Base-by-base conservation (phyloP, 192 early-diverging fungal species). In the Entomortierella parvispora region DNA sequence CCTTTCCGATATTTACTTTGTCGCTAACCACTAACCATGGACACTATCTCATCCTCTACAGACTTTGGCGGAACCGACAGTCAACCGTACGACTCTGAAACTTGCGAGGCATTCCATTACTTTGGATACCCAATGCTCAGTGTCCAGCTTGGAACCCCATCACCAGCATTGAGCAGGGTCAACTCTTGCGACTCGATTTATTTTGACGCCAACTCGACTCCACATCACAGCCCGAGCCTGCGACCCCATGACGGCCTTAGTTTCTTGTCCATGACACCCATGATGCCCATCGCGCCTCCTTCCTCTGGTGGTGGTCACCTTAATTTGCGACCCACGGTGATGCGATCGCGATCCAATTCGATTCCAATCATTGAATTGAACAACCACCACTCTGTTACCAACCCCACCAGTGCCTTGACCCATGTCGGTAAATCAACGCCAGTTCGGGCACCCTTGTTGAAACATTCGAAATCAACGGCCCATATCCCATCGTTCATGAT, bases 101-200 rank as follows among this genome's bases (percentile, higher is more conserved):
- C 65, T 15, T 77, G 74, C 43, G 74, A 77, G 22, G 52, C 61
- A 0, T 77, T 77, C 49, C 74, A 77, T 15, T 77, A 77, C 61
- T 77, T 77, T 59, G 74, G 74, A n/a, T 68, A 77, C 29, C 65
- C 74, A 5, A 59, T 50, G 31, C 49, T 63, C 42, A 58, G 60
- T 49, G 47, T 68, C 1, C 74, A 68, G 32, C 48, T 61, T 26
- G 66, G 66, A 33, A 77, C 74, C 22, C 74, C 74, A 2, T 62
- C 74, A 15, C 57, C 61, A 3, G 50, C 62, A 1, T 65, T 77
- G 48, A 77, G 74, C 55, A 58, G 74, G 14, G 74, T 77, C 55
- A 77, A 77, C 29, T 77, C 74, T 26, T 77, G 74, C 49, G 74
- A 77, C 60, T 77, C 74, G 0, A 77, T 77, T 25, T 77, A 77